Base-by-base conservation (phyloP, 2,329 filamentous ascomycete genomes). In the Fusarium vanettenii region DNA sequence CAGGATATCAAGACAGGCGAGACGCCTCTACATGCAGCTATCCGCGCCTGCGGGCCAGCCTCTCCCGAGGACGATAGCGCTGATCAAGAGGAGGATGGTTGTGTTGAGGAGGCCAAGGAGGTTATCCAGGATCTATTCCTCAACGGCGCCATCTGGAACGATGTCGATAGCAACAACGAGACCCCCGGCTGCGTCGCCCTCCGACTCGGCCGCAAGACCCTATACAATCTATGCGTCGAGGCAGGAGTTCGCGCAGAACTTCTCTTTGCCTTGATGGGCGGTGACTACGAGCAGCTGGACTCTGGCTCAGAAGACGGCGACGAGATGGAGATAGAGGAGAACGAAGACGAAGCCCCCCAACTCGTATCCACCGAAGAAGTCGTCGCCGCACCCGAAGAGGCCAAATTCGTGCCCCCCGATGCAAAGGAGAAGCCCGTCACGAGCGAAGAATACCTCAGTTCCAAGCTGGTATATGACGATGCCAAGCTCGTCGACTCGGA, bases 71-170 rank as follows among this genome's bases (percentile, higher is more conserved):
- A 79, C 11, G 69, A 74, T 16, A 74, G 73, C 6, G 76, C 80
- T 4, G 81, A 82, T 4, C 81, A 81, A 11, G 83, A 85, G 27
- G 84, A 85, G 27, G 83, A 85, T 29, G 77, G 84, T 63, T 81
- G 83, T 29, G 82, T 93, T 35, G 89, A 92, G 56, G 89, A 89
- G 43, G 93, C 92, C 4, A 88, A 89, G 65, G 90, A 91, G 62
- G 92, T 92, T 0, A 86, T 98, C 6, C 89, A 90, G 76, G 90
- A 97, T 79, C 88, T 98, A 9, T 91, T 98, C 70, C 89, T 95
- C 79, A 93, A 93, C 76, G 97, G 97, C 35, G 97, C 95, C 13
- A 98, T 98, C 77, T 99, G 97, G 97, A 99, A 99, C 85, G 95
- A 98, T 81, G 87, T 98, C 66, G 95, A 98, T 82, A 85, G 87